phyloP scores from a whole-genome alignment of 179 eudicot genomes.

The Corrigiola litoralis region DNA sequence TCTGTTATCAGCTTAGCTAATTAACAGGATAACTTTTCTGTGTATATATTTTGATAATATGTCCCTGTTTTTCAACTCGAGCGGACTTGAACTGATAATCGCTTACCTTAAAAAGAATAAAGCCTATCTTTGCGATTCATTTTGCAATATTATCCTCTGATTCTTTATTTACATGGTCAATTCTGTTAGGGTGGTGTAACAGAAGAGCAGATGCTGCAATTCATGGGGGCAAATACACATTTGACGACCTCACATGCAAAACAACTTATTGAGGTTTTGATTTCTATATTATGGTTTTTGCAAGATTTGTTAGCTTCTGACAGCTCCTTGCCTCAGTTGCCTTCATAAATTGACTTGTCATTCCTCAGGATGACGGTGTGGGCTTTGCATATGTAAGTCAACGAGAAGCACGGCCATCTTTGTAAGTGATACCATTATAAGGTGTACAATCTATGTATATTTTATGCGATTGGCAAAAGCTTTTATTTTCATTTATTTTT shows the following conservation, averaged over 20 bases:
- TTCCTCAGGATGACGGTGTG: constrained; percentile 62
- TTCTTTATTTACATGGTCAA: not conserved
- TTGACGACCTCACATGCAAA: constrained; percentile 82
- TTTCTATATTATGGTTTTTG: constrained; percentile 8
- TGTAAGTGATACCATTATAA: constrained; percentile 43
- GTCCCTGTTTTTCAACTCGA: too few species aligned
- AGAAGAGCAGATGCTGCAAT: constrained; percentile 94
- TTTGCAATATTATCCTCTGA: not conserved
- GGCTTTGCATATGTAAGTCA: constrained; percentile 91
- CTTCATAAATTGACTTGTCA: constrained; percentile 15
- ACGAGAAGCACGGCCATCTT: constrained; percentile 84
- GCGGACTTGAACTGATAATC: too few species aligned
- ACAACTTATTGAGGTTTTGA: constrained; percentile 73
- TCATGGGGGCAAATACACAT: constrained; percentile 86
- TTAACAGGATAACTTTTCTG: too few species aligned
- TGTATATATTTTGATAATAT: not conserved
- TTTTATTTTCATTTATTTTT: too few species aligned
- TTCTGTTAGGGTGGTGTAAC: constrained; percentile 82
- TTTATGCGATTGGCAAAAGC: too few species aligned
- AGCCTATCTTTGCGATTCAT: not conserved
- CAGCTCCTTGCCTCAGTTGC: not conserved
- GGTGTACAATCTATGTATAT: not conserved
- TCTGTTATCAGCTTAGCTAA: not conserved
- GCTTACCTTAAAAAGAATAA: too few species aligned
- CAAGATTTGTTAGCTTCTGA: not conserved